Base-by-base conservation (phyloP, 345 rosid genomes). In the Camelina neglecta region DNA sequence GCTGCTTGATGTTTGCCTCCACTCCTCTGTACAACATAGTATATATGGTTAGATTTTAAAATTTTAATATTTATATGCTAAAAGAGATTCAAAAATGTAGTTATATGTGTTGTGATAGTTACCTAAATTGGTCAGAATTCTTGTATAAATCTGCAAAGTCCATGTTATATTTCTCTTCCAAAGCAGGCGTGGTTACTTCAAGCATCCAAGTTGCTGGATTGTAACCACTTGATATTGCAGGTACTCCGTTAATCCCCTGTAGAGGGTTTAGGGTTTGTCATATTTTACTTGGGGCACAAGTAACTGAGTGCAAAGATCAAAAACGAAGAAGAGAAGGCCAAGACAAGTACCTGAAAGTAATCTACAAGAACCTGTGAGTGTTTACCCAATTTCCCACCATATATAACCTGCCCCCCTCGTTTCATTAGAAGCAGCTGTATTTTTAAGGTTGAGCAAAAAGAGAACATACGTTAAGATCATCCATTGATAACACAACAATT, bases 151-250 rank as follows among this genome's bases (percentile, higher is more conserved):
- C 90, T 2, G 97, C 86, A 67, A 94, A 94, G 63, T 94, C 98
- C 67, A 79, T 66, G 13, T 87, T 84, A 36, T 83, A 71, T 42
- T 67, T 83, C 82, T 85, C 86, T 80, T 94, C 98, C 73, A 86
- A 77, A 50, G 77, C 75, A 65, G 90, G 81, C 8, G 92, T 85
- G 26, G 93, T 90, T 71, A 86, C 90, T 81, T 92, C 97, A 69
- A 94, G 95, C 98, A 94, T 92, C 98, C 98, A 94, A 23, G 98
- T 94, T 63, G 98, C 98, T 72, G 97, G 95, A 71, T 91, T 94
- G 79, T 90, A 86, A 60, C 90, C 92, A 48, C 73, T 79, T 7
- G 88, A 82, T 63, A 92, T 88, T 23, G 78, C 84, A 56, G 92
- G 76, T 20, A 94, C 76, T 74, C 90, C 98, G 2, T 49, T 18